phyloP scores from a whole-genome alignment of 768 basidiomycete species.

The Rhodotorula sphaerocarpa region DNA sequence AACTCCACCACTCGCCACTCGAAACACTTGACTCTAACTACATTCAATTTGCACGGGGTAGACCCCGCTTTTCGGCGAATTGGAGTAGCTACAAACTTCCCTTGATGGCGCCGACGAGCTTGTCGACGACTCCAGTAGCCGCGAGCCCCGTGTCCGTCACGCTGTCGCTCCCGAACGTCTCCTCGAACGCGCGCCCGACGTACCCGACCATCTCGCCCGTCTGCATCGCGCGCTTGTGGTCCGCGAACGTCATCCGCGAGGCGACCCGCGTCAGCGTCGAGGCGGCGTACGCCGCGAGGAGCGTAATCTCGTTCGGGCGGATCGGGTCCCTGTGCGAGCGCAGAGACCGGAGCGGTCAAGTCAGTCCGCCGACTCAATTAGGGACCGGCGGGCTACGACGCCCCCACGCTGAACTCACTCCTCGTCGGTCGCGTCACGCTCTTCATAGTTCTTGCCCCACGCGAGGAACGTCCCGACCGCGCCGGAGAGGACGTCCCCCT shows the following conservation, averaged over 20 bases:
- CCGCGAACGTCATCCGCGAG: conserved; percentile 65
- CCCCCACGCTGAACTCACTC: too few species aligned
- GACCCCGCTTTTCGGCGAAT: too few species aligned
- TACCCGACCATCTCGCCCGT: conserved; percentile 63
- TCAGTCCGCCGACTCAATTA: not conserved
- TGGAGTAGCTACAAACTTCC: conserved; percentile 4
- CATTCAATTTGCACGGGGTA: too few species aligned
- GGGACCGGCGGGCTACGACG: too few species aligned
- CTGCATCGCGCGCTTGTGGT: conserved; percentile 69
- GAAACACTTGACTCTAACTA: too few species aligned
- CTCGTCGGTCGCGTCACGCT: conserved; percentile 62
- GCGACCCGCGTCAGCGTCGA: conserved; percentile 81
- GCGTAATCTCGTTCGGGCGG: conserved; percentile 52
- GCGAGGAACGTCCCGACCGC: conserved; percentile 80
- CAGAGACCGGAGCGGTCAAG: not conserved
- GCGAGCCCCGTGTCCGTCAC: conserved; percentile 4
- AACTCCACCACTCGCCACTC: too few species aligned
- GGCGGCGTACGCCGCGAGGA: conserved; percentile 75
- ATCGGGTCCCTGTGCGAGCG: conserved; percentile 40
- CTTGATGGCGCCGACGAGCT: conserved; percentile 10
- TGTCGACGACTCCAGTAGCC: not conserved
- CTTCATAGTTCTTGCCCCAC: conserved; percentile 90
- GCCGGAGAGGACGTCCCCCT: conserved; percentile 88
- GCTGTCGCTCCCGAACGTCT: conserved; percentile 55
- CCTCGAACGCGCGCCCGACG: conserved; percentile 60